Evolutionary conservation across 352 stramenopile species (phyloP).

Genomic region (Elongisporangium undulatum): DNA sequence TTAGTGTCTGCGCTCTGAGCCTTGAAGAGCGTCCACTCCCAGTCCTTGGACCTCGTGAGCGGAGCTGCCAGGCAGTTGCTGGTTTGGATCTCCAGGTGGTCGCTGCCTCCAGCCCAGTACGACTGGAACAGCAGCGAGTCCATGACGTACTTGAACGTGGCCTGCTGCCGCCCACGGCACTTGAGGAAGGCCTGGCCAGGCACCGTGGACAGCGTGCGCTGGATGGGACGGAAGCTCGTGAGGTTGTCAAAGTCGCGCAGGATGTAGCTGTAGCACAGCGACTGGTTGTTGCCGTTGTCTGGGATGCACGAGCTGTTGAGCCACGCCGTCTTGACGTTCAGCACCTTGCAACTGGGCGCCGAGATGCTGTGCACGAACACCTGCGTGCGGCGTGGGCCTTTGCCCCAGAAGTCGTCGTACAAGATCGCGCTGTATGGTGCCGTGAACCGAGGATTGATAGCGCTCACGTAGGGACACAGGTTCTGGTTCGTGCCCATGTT

Average conservation of each 20-base stretch:
- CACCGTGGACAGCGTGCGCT: not conserved
- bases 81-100: slow-evolving; percentile 30
- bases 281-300: slow-evolving; percentile 9
- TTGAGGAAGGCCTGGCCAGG: slow-evolving; percentile 21
- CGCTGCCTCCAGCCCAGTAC: slow-evolving; percentile 28
- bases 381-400: slow-evolving; percentile 13
- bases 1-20: slow-evolving; percentile 11
- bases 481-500: slow-evolving; percentile 18
- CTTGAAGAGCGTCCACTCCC: slow-evolving; percentile 16
- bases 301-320: slow-evolving; percentile 8
- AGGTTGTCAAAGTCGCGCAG: slow-evolving; percentile 17
- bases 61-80: slow-evolving; percentile 21
- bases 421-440: slow-evolving; percentile 15
- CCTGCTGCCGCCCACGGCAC: slow-evolving; percentile 14
- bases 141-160: slow-evolving; percentile 19
- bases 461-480: slow-evolving; percentile 26
- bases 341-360: slow-evolving; percentile 19
- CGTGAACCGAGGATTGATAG: slow-evolving; percentile 17
- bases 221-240: not conserved
- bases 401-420: slow-evolving; percentile 26
- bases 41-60: slow-evolving; percentile 4
- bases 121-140: slow-evolving; percentile 25
- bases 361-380: slow-evolving; percentile 31
- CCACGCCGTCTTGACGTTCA: slow-evolving; percentile 26
- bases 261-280: slow-evolving; percentile 15